phyloP scores from a whole-genome alignment of 352 stramenopile genomes.

The Phytopythium chamaehyphon region DNA sequence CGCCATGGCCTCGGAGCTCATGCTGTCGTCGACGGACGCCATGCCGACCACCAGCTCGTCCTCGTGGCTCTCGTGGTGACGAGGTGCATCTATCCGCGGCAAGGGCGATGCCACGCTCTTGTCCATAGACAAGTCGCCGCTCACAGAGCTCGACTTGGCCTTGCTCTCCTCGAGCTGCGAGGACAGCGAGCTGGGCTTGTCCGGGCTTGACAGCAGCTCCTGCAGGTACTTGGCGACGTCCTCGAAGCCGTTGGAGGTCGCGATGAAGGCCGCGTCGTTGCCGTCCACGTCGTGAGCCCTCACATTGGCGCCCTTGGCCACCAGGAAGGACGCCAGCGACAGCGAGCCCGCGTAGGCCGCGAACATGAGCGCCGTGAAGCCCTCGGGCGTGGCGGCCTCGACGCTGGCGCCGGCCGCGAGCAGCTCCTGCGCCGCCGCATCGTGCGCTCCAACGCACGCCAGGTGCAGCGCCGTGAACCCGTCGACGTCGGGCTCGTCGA shows the following conservation, averaged over 20 bases:
- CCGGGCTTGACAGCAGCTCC: conserved; percentile 15
- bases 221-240: conserved; percentile 39
- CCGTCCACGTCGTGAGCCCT: conserved; percentile 40
- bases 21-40: neutral
- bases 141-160: conserved; percentile 9
- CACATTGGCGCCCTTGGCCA: conserved; percentile 30
- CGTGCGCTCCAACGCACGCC: conserved; percentile 45
- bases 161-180: conserved; percentile 13
- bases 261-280: conserved; percentile 47
- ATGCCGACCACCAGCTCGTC: conserved; percentile 1
- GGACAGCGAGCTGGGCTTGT: conserved; percentile 6
- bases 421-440: conserved; percentile 37
- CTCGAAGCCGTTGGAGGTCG: conserved; percentile 42
- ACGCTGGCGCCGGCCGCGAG: conserved; percentile 35
- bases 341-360: conserved; percentile 39
- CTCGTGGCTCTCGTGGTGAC: neutral
- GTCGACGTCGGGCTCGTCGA: conserved; percentile 39
- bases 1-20: conserved; percentile 19
- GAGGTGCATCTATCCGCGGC: neutral
- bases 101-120: conserved; percentile 2
- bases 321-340: conserved; percentile 31
- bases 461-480: conserved; percentile 63
- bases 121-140: neutral
- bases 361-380: conserved; percentile 57
- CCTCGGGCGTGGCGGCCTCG: conserved; percentile 40